Conservation (phyloP, 73 alveolate species). For the Tetrahymena elliotti region DNA sequence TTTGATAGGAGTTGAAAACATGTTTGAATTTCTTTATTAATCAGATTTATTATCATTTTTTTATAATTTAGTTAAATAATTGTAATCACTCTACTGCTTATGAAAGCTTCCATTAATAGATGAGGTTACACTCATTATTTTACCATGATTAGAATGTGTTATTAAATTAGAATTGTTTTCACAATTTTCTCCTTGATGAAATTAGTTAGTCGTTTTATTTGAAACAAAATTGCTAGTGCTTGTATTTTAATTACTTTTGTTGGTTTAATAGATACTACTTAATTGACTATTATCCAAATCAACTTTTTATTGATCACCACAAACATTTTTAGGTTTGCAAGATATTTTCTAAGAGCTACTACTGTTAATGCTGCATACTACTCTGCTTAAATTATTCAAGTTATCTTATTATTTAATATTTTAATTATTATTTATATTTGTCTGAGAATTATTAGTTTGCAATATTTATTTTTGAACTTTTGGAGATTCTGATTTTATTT, state of each 20-base stretch:
- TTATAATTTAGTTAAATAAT: background rate
- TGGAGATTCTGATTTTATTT: background rate
- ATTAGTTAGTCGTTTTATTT: background rate
- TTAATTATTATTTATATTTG: background rate
- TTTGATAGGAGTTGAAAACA: background rate
- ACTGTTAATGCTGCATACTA: background rate
- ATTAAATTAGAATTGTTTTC: background rate
- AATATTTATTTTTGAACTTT: background rate
- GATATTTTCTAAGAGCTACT: background rate
- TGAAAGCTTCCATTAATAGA: background rate
- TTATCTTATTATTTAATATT: background rate
- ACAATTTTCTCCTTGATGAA: background rate
- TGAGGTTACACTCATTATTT: background rate
- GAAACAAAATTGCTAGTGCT: background rate
- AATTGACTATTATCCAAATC: background rate
- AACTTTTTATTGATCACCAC: background rate
- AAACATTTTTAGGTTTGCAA: background rate
- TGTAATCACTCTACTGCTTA: background rate
- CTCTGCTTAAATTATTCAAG: background rate
- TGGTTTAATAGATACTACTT: background rate
- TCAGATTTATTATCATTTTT: background rate
- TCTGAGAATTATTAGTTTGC: background rate
- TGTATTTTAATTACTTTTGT: background rate
- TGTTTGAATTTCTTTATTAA: background rate
- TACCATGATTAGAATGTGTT: background rate